phyloP scores from a whole-genome alignment of 345 rosid species.

The Erodium maritimum region DNA sequence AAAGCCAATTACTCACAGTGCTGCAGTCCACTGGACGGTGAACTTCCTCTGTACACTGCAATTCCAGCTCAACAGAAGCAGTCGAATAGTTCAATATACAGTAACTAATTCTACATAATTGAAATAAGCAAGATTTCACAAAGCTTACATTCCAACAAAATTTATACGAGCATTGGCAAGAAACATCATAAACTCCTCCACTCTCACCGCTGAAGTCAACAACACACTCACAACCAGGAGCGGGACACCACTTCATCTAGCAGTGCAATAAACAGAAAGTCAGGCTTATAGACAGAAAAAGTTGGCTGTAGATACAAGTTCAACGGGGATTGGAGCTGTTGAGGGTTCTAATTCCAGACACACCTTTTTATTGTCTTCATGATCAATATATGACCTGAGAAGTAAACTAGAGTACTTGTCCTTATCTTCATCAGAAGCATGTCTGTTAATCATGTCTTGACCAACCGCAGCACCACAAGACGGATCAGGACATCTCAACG shows the following conservation, averaged over 20 bases:
- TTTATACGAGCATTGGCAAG: constrained; percentile 66
- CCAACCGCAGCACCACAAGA: constrained; percentile 69
- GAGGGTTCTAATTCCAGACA: constrained; percentile 6
- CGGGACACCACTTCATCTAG: constrained; percentile 99
- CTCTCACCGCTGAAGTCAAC: constrained; percentile 66
- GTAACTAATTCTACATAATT: constrained; percentile 5
- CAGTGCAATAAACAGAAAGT: constrained; percentile 1
- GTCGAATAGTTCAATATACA: constrained; percentile 3
- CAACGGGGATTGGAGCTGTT: neutral
- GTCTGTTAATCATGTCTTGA: constrained; percentile 57
- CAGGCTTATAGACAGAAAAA: neutral
- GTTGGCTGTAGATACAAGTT: neutral
- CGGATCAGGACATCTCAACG: constrained; percentile 83
- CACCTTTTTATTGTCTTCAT: constrained; percentile 93
- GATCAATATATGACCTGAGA: constrained; percentile 79
- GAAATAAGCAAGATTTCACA: neutral
- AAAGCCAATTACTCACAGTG: constrained; percentile 80
- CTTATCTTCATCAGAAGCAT: constrained; percentile 57
- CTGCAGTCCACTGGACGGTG: constrained; percentile 98
- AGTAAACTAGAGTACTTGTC: constrained; percentile 68
- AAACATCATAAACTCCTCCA: constrained; percentile 58
- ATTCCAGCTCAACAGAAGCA: constrained; percentile 11
- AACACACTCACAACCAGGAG: constrained; percentile 89
- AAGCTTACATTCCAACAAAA: constrained; percentile 89
- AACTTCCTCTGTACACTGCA: constrained; percentile 95